Base-by-base conservation (phyloP, 352 stramenopile species). In the Pythium inflatum region DNA sequence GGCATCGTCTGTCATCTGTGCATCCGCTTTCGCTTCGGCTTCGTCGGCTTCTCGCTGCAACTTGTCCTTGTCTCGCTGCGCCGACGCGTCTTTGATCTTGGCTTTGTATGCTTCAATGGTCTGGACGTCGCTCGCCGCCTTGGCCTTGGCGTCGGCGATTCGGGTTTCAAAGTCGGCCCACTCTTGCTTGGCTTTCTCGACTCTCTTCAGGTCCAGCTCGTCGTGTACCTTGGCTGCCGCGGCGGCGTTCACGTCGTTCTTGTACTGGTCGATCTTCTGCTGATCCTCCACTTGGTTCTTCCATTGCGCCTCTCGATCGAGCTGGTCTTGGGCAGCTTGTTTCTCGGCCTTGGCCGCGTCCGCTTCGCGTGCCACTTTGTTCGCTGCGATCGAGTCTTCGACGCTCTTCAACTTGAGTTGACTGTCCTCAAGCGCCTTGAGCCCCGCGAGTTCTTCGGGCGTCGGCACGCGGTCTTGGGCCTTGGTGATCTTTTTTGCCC, bases 131-230 rank as follows among this genome's bases (percentile, higher is more conserved):
- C 9, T 22, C 8, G 54, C 54, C n/a, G 33, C 24, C 5, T 33
- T 61, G 54, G 54, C 33, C 54, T 61, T 61, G n/a, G 50, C 50
- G 28, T 43, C 31, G 4, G 28, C 14, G 22, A 58, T n/a, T 20
- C 30, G 27, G 13, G 28, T 25, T 30, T 49, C 54, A 14, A 36
- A 61, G 1, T 61, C 54, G 0, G 3, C 16, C 33, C 33, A 49
- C 54, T 48, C n/a, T 8, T 13, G 22, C 54, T 34, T 61, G 54
- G 54, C 54, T 11, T 61, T 36, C 20, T 9, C 54, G 5, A 61
- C 54, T 0, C 5, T 3, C 20, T 16, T 14, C 11, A 49, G 11
- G n/a, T 61, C 54, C 14, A 49, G 34, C 3, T 9, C 33, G 36
- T 61, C 54, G 5, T 49, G 5, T 7, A 20, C n/a, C 13, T 12